Base-by-base conservation (phyloP, 1,284 basidiomycete species). In the Cystobasidium pallidum region DNA sequence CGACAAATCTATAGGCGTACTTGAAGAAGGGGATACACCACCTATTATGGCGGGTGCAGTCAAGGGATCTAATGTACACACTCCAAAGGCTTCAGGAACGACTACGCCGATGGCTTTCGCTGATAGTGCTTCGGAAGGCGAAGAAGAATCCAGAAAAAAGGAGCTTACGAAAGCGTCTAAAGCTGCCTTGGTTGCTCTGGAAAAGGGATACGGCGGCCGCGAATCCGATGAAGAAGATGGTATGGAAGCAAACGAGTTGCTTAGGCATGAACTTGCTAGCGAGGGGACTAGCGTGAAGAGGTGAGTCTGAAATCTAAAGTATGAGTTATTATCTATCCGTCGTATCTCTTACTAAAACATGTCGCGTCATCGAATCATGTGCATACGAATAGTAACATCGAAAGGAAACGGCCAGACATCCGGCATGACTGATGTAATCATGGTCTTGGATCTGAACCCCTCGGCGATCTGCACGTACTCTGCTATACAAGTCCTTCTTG, bases 261-360 rank as follows among this genome's bases (percentile, higher is more conserved):
- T 75, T 19, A 74, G 73, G 45, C 63, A 73, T 32, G 76, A 77
- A 65, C 30, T 77, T 41, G 64, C 72, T 41, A 73, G 70, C 24
- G 76, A 77, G 43, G 61, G 73, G 19, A 71, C 71, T 7, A 61
- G 73, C 36, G 73, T 70, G 10, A 67, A 63, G 1, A 66, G 61
- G 67, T 70, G 30, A 36, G 66, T 49, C 49, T 13, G 4, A 21
- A 21, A 28, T 54, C n/a, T n/a, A n/a, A n/a, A n/a, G 57, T 36
- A 34, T 43, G 32, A n/a, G n/a, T n/a, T n/a, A n/a, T n/a, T n/a
- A n/a, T n/a, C n/a, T n/a, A n/a, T n/a, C n/a, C n/a, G n/a, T n/a
- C n/a, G n/a, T n/a, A n/a, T n/a, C n/a, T n/a, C n/a, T n/a, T n/a
- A n/a, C n/a, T n/a, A n/a, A n/a, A n/a, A n/a, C n/a, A n/a, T n/a